phyloP scores from a whole-genome alignment of 164 flowering plant genomes.

The Houttuynia cordata region DNA sequence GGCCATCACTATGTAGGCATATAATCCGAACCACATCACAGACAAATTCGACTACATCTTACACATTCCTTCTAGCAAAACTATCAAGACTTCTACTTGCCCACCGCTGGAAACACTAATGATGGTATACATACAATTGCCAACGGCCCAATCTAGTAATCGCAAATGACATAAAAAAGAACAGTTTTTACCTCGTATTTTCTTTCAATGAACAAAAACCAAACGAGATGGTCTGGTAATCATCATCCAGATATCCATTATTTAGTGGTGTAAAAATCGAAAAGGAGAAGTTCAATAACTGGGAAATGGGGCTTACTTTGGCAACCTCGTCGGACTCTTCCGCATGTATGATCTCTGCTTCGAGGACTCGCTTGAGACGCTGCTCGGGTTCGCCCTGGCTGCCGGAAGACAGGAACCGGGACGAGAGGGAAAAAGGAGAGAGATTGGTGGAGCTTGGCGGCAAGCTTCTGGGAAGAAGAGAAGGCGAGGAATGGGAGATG shows the following conservation, averaged over 20 bases:
- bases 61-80: too few relatives aligned
- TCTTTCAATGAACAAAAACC: not conserved
- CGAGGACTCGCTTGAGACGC: conserved; percentile 11
- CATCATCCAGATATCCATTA: not conserved
- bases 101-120: too few relatives aligned
- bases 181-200: too few relatives aligned
- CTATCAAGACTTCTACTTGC: too few relatives aligned
- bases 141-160: too few relatives aligned
- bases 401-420: conserved; percentile 9
- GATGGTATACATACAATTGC: too few relatives aligned
- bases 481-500: conserved; percentile 1
- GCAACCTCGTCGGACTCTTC: conserved; percentile 6
- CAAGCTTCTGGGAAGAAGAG: not conserved
- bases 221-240: not conserved
- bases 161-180: too few relatives aligned
- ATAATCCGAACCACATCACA: too few relatives aligned
- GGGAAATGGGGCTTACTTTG: conserved; percentile 4
- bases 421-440: not conserved
- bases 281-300: too few relatives aligned
- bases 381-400: conserved; percentile 4
- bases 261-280: not conserved
- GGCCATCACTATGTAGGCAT: too few relatives aligned
- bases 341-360: conserved; percentile 11
- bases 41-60: too few relatives aligned
- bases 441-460: not conserved